Percentiles rank a stretch among this genome's conserved stretches.
Evolutionary conservation across 139 green algal species (phyloP).

Genomic region (Haematococcus lacustris): DNA sequence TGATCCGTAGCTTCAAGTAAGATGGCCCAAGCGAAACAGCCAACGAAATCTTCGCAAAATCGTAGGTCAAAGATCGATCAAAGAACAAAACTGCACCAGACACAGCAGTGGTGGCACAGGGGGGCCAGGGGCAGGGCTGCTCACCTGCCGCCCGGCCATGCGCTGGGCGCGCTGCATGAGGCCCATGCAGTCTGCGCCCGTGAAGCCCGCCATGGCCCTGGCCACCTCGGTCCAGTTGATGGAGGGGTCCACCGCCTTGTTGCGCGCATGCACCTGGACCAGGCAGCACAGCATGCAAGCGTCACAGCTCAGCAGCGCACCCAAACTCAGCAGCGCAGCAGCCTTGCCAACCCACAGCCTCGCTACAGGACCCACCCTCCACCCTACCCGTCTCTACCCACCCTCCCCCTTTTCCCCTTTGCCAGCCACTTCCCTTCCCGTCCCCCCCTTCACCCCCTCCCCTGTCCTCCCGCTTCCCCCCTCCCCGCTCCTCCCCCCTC

Average conservation of each 20-base stretch:
- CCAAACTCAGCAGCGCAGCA: not conserved
- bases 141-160: slow-evolving; percentile 58
- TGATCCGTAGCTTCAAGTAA: too few relatives aligned
- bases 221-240: slow-evolving; percentile 77
- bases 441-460: not conserved
- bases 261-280: slow-evolving; percentile 69
- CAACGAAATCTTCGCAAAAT: too few relatives aligned
- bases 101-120: too few relatives aligned
- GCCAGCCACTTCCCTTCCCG: not conserved
- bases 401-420: not conserved
- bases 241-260: slow-evolving; percentile 63
- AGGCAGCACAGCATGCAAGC: not conserved
- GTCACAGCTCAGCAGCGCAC: not conserved
- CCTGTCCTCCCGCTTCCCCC: not conserved
- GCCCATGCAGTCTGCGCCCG: slow-evolving; percentile 85
- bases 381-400: not conserved
- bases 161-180: slow-evolving; percentile 84
- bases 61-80: too few relatives aligned
- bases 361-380: not conserved
- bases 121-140: not conserved
- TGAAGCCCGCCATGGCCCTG: slow-evolving; percentile 79
- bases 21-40: too few relatives aligned
- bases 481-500: not conserved
- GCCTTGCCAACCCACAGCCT: not conserved
- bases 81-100: too few relatives aligned